Evolutionary conservation across 768 basidiomycete genomes (phyloP), one percentile per base, ranked within the genome.

Genomic region (Kwoniella botswanensis): DNA sequence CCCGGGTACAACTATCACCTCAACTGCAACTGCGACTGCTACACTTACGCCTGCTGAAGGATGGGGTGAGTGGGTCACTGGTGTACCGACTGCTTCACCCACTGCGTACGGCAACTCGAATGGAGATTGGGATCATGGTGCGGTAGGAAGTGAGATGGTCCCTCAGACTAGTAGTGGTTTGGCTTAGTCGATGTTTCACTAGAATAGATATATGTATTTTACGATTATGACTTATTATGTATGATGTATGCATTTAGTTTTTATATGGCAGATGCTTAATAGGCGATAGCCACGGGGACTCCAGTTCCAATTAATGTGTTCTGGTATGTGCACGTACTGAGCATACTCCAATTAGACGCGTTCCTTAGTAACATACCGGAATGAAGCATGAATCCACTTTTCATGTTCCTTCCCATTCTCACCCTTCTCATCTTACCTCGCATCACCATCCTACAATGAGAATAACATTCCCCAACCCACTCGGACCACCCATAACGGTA

Each of bases 401-500:
- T 35, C 35, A 35, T 35, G 35, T 15, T 15, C 29, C 57, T 59
- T 15, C 17, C 57, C 22, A 24, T 35, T 22, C 26, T 17, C 57
- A 17, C 57, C 29, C 26, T 35, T 26, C 26, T 24, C 12, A 24
- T 24, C 26, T 29, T 26, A 17, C 26, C 26, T 24, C 24, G 22
- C 57, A 21, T 50, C 46, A 50, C 46, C 46, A 50, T 50, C 46
- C 46, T 21, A 61, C 42, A 18, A 69, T 74, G 60, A 54, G 73
- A n/a, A 52, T 74, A 18, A 74, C 73, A 18, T 43, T 74, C 53
- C 73, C 73, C 15, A 74, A 74, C 61, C 73, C 73, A 4, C 63
- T 74, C n/a, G 73, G 73, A 18, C 73, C 73, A 21, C 73, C 73
- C 3, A 71, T 74, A 57, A 71, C 73, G 2, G 41, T 74, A 41